Percentiles rank a stretch among this genome's conserved stretches.
Evolutionary conservation across 2,329 filamentous ascomycete species (phyloP).

Genomic region (Arthrinium phaeospermum): DNA sequence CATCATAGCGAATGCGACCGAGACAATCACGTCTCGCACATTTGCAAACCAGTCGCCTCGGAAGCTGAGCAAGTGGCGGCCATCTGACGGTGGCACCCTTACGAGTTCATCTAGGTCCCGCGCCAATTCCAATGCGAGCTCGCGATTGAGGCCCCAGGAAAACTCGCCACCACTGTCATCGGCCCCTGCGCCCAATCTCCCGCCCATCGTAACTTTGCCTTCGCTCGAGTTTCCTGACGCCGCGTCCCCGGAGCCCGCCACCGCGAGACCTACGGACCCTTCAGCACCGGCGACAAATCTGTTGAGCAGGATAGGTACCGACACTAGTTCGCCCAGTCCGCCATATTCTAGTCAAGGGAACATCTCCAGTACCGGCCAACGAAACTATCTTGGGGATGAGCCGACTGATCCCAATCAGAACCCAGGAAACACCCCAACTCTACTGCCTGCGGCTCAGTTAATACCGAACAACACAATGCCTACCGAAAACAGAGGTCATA

Average conservation of each 20-base stretch:
- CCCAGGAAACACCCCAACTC: conserved; percentile 28
- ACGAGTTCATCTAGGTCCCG: conserved; percentile 29
- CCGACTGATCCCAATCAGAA: conserved; percentile 28
- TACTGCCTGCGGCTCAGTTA: conserved; percentile 36
- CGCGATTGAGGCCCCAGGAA: conserved; percentile 23
- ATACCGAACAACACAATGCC: conserved; percentile 24
- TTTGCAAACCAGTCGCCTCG: conserved; percentile 31
- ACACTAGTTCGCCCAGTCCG: conserved; percentile 30
- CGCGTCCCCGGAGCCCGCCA: conserved; percentile 27
- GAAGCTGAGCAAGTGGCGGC: conserved; percentile 35
- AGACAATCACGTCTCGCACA: conserved; percentile 23
- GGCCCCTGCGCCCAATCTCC: conserved; percentile 44
- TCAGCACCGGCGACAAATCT: background rate
- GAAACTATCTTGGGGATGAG: conserved; percentile 35
- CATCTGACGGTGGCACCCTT: conserved; percentile 34
- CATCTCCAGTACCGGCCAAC: conserved; percentile 29
- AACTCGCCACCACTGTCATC: conserved; percentile 32
- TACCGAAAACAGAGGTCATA: conserved; percentile 47
- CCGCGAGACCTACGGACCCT: conserved; percentile 26
- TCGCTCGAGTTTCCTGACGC: conserved; percentile 41
- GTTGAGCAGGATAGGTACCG: conserved; percentile 29
- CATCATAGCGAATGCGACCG: conserved; percentile 31
- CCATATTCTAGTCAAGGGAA: conserved; percentile 29
- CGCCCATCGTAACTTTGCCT: conserved; percentile 48
- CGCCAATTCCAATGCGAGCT: conserved; percentile 21